A percentile compares a stretch with the other conserved stretches of the same genome.
These are phyloP conservation scores for Ilyonectria destructans DNA, from an alignment of 2,329 filamentous ascomycete genomes.

Conservation along the genomic window DNA sequence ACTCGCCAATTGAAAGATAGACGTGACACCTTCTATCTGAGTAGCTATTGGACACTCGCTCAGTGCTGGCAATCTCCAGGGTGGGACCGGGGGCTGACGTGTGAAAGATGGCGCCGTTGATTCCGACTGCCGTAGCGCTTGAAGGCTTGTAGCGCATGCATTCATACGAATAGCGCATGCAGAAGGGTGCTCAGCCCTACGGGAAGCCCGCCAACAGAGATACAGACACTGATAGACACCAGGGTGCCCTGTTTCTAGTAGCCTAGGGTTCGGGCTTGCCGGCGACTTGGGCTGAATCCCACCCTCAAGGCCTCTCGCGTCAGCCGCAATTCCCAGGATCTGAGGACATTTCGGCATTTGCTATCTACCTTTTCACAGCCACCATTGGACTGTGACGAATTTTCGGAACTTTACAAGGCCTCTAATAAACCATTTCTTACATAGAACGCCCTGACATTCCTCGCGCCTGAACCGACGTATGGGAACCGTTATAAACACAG, in stretches of 20 bases:
- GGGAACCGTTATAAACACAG: too few species aligned
- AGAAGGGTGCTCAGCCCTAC: constrained; percentile 2
- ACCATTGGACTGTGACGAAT: too few species aligned
- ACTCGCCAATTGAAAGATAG: neutral
- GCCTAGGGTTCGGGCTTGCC: neutral
- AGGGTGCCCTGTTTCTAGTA: neutral
- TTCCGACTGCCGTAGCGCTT: neutral
- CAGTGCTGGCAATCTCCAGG: neutral
- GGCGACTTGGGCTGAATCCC: neutral
- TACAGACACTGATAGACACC: neutral
- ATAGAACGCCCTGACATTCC: too few species aligned
- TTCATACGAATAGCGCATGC: neutral
- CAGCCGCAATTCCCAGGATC: too few species aligned
- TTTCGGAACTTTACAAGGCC: too few species aligned
- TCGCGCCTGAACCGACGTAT: too few species aligned
- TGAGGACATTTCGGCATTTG: too few species aligned
- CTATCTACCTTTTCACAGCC: too few species aligned
- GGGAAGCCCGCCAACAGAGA: neutral
- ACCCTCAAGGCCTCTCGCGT: too few species aligned
- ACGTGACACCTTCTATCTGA: neutral
- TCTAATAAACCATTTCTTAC: too few species aligned
- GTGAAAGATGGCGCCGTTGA: constrained; percentile 4
- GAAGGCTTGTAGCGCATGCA: too few species aligned
- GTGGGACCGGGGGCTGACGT: constrained; percentile 9
- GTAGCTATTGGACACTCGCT: neutral